Base-by-base conservation (phyloP, 495 filamentous ascomycete species). In the Trichoderma gamsii region DNA sequence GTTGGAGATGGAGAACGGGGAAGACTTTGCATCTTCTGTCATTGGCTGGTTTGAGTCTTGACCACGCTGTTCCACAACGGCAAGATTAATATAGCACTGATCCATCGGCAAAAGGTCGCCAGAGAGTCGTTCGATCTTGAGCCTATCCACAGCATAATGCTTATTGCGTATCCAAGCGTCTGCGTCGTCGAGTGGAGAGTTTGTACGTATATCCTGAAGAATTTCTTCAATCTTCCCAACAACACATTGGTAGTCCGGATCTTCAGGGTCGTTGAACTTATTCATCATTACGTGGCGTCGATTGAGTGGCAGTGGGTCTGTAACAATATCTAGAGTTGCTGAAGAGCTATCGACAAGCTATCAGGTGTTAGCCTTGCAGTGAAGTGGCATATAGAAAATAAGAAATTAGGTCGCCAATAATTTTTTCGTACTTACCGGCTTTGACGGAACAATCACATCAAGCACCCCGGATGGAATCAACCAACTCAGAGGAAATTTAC, bases 81-180 rank as follows among this genome's bases (percentile, higher is more conserved):
- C 70, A 21, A 76, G 73, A 43, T 76, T 76, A 65, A 76, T 73
- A 67, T 79, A 80, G 66, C 76, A 80, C 41, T 69, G 73, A 41
- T 77, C 71, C 73, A 79, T 76, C 25, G 71, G 51, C 9, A 79
- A 64, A 15, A 0, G 7, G 3, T 73, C 73, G 64, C 77, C 73
- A 25, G 76, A 80, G 63, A 80, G 74, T 63, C 76, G 77, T 61
- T 75, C 67, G 69, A 79, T 78, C 35, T 71, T 69, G 49, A 79
- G 74, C 32, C 63, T 72, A 29, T 71, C 63, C 13, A 13, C 44
- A 9, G 67, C 68, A 66, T 76, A 77, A 67, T 52, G 51, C 12
- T 70, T 66, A 29, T 66, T 6, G 49, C 66, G 68, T 27, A 76
- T 75, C 71, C 71, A 76, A 43, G 32, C 23, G 66, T 75, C 72